phyloP scores from a whole-genome alignment of 768 basidiomycete species.

The Termitomyces sp. region DNA sequence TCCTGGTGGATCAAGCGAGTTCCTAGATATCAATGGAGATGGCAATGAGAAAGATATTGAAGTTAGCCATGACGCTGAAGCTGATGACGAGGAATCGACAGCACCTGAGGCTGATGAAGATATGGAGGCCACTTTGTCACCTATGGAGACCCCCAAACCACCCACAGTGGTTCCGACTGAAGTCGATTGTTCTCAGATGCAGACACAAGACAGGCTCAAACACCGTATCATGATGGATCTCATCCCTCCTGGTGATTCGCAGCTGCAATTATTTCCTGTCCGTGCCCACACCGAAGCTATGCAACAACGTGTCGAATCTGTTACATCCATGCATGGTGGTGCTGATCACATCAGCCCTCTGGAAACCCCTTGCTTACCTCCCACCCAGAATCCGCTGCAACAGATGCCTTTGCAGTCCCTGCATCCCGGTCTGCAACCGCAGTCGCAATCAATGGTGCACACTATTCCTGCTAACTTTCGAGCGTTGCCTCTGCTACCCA shows the following conservation, averaged over 20 bases:
- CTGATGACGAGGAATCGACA: constrained; percentile 13
- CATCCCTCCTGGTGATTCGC: constrained; percentile 30
- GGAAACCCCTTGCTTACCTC: constrained; percentile 18
- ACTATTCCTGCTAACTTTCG: constrained; percentile 49
- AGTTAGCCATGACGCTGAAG: constrained; percentile 27
- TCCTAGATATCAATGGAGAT: constrained; percentile 58
- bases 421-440: constrained; percentile 12
- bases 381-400: constrained; percentile 11
- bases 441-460: constrained; percentile 17
- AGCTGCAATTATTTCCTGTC: constrained; percentile 12
- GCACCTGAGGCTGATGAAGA: constrained; percentile 27
- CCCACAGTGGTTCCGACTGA: constrained; percentile 2
- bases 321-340: constrained; percentile 1
- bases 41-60: constrained; percentile 39
- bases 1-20: constrained; percentile 36
- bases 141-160: constrained; percentile 5
- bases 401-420: constrained; percentile 18
- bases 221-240: constrained; percentile 42
- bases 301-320: constrained; percentile 7
- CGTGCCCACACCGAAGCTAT: constrained; percentile 13
- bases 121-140: constrained; percentile 11
- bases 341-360: constrained; percentile 9
- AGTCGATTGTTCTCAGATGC: constrained; percentile 2
- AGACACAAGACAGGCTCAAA: constrained; percentile 16
- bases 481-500: constrained; percentile 61